Evolutionary conservation across 1,139 yeast genomes (phyloP).

Genomic region (Candida pseudoviswanathii): DNA sequence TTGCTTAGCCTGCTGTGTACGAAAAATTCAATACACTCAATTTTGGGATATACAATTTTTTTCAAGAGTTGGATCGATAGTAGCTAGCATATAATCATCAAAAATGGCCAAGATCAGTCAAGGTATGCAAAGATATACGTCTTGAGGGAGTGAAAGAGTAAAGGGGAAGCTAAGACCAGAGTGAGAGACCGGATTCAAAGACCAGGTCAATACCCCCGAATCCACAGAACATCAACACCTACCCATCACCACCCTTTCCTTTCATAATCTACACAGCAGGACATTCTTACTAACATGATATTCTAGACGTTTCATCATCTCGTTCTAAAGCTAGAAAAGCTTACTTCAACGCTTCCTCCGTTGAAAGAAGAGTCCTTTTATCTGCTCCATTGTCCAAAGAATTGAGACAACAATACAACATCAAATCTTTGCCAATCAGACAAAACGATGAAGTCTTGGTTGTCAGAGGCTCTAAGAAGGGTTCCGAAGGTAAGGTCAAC

Average conservation of each 20-base stretch:
- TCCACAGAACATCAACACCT: too few species aligned
- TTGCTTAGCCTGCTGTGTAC: slow-evolving; percentile 7
- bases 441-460: slow-evolving; percentile 95
- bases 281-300: slow-evolving; percentile 33
- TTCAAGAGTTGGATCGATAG: slow-evolving; percentile 10
- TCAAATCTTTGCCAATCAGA: slow-evolving; percentile 97
- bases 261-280: too few species aligned
- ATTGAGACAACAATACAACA: slow-evolving; percentile 96
- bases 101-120: slow-evolving; percentile 68
- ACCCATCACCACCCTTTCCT: background rate
- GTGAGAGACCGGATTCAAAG: too few species aligned
- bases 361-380: slow-evolving; percentile 92
- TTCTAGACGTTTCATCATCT: slow-evolving; percentile 94
- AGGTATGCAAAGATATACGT: slow-evolving; percentile 37
- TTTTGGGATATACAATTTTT: slow-evolving; percentile 7
- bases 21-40: slow-evolving; percentile 9
- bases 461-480: slow-evolving; percentile 99
- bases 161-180: background rate
- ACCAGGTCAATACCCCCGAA: too few species aligned
- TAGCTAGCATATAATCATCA: slow-evolving; percentile 17
- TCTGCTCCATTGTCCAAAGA: slow-evolving; percentile 99
- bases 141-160: background rate
- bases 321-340: slow-evolving; percentile 99
- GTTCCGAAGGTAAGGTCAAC: slow-evolving; percentile 97
- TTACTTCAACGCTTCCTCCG: slow-evolving; percentile 97